Evolutionary conservation across 768 basidiomycete genomes (phyloP), one percentile per base, ranked within the genome.

Genomic region (Suillus sp.): DNA sequence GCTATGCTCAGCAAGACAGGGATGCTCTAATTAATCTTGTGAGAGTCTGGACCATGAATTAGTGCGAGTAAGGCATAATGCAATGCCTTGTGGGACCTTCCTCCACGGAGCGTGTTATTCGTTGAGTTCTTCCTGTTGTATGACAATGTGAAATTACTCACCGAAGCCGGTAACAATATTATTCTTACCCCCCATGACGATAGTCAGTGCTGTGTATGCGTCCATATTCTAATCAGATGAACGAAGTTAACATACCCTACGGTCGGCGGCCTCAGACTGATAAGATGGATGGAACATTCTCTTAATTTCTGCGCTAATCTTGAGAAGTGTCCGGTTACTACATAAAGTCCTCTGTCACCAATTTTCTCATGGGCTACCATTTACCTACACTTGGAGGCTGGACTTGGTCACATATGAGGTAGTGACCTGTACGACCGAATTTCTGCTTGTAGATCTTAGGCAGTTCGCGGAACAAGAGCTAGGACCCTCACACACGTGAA

Each of bases 1-100:
- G 37, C 18, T 57, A 57, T 57, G 38, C 56, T 20, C 56, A 40
- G 18, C 56, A 57, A 27, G 56, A 57, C 20, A 57, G 27, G 7
- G 56, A 57, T 30, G 56, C 38, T 27, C 37, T 57, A 30, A 57
- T 57, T 40, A 42, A 18, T 57, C 56, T 57, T 40, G 56, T 57
- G 38, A 57, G 18, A 57, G 27, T 57, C 38, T 57, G 56, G 38
- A 42, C 53, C 30, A 64, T 42, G 57, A 67, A 65, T 62, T 54
- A 27, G 51, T 58, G 64, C 48, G 14, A 48, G 48, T 48, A 27
- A 48, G 48, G 48, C 48, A 48, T 32, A 20, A 34, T 11, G 20
- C 30, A 30, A 51, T 53, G 20, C 34, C 32, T 34, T 53, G 51
- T 53, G 51, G 32, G 51, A 32, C 10, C 30, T 3, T 53, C 10